Evolutionary conservation across 1,284 basidiomycete genomes (phyloP).

Genomic region (Boletus albobrunnescens): DNA sequence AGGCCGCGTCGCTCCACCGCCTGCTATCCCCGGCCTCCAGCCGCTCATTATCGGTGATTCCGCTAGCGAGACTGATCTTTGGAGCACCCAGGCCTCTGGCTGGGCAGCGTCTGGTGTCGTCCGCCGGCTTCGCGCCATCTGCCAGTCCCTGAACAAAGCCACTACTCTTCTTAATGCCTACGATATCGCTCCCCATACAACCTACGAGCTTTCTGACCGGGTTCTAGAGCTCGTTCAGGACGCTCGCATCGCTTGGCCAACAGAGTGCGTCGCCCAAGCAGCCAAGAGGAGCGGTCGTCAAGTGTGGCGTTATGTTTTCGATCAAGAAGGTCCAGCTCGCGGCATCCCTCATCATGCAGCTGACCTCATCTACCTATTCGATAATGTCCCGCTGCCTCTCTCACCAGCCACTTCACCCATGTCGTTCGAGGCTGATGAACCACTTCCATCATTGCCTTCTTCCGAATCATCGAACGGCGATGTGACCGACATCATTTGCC

Average conservation of each 20-base stretch:
- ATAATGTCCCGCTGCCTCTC: slow-evolving; percentile 55
- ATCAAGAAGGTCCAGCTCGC: slow-evolving; percentile 66
- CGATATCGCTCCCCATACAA: slow-evolving; percentile 58
- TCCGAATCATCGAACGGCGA: slow-evolving; percentile 32
- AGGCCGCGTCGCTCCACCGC: slow-evolving; percentile 28
- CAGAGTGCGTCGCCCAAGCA: slow-evolving; percentile 53
- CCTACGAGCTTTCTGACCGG: slow-evolving; percentile 60
- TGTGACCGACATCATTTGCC: slow-evolving; percentile 28
- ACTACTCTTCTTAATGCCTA: slow-evolving; percentile 61
- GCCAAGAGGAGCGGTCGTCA: slow-evolving; percentile 47
- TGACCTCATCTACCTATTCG: slow-evolving; percentile 72
- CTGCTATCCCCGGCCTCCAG: slow-evolving; percentile 40
- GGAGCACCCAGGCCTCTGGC: slow-evolving; percentile 52
- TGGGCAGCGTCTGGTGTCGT: slow-evolving; percentile 61
- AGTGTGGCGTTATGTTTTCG: slow-evolving; percentile 74
- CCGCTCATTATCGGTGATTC: slow-evolving; percentile 73
- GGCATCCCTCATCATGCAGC: slow-evolving; percentile 62
- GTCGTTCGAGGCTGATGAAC: slow-evolving; percentile 37
- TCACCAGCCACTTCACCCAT: slow-evolving; percentile 34
- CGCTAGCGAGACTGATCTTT: slow-evolving; percentile 58
- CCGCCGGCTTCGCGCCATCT: slow-evolving; percentile 65
- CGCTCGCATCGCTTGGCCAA: slow-evolving; percentile 69
- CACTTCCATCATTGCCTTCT: slow-evolving; percentile 30
- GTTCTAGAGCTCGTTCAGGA: slow-evolving; percentile 70
- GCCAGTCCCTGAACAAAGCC: slow-evolving; percentile 61